These are phyloP conservation scores for Centrapalus pauciflorus DNA, from an alignment of 129 eudicot genomes.

Conservation along the genomic window DNA sequence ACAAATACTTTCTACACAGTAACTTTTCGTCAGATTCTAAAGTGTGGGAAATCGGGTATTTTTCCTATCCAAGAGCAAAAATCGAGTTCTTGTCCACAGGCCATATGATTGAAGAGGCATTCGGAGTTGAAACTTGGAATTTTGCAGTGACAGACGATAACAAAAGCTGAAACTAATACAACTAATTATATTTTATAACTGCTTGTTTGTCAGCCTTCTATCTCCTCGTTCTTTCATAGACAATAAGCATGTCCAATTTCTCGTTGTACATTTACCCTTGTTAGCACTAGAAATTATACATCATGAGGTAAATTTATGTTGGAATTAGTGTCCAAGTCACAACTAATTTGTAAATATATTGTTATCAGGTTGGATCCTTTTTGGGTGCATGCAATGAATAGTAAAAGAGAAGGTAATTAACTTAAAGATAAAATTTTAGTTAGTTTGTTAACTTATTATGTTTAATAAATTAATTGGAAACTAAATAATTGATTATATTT, in stretches of 20 bases:
- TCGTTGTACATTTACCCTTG: constrained; percentile 18
- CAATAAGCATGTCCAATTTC: constrained; percentile 18
- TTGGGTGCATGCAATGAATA: no score
- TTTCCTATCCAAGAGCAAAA: constrained; percentile 30
- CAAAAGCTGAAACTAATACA: constrained; percentile 17
- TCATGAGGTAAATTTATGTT: constrained; percentile 6
- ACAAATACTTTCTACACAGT: not conserved
- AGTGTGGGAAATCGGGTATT: constrained; percentile 53
- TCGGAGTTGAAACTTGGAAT: constrained; percentile 48
- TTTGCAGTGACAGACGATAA: constrained; percentile 15
- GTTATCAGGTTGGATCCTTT: no score
- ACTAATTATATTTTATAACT: not conserved
- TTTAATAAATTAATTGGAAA: no score
- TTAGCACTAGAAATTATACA: constrained; percentile 5
- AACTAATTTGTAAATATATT: no score
- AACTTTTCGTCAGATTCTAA: constrained; percentile 28
- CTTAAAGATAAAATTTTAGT: no score
- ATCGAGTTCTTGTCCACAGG: constrained; percentile 54
- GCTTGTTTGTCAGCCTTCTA: not conserved
- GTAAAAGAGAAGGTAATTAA: no score
- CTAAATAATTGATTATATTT: no score
- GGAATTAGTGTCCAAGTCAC: no score
- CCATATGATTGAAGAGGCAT: constrained; percentile 69
- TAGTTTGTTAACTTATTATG: no score
- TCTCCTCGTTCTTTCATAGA: not conserved